Base-by-base conservation (phyloP, 78 protist genomes). In the Dictyostelium firmibasis region DNA sequence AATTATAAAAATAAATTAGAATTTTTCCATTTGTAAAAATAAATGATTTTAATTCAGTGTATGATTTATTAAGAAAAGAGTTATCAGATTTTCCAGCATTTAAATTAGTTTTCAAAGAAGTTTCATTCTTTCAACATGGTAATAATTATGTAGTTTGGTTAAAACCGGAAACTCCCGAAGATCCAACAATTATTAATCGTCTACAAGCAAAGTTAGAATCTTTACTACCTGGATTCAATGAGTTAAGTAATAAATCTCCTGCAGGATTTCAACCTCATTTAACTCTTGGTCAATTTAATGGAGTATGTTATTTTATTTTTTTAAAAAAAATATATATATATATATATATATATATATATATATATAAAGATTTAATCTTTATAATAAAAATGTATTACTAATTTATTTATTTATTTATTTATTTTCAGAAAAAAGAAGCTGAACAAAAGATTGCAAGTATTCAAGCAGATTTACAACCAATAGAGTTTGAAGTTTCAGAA, bases 81-180 rank as follows among this genome's bases (percentile, higher is more conserved):
- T 14, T 78, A 0, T 27, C 10, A 74, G 23, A 18, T 20, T 44
- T 93, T 20, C 44, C 70, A 85, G 2, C 92, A n/a, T 93, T 93
- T 77, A 84, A 62, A 70, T 33, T 93, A 7, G 29, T 29, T 23
- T 93, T 85, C 18, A 79, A 38, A 23, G 92, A 86, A 11, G 53
- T 86, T 33, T 79, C 91, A 41, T 85, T 81, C 82, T 93, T 93
- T 70, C 29, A 93, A 67, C 96, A 93, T 86, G 96, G 96, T 20
- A 27, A 25, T 20, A 85, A 29, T 9, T 92, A 67, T 77, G 92
- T 86, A 0, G 35, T 93, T 35, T 93, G 96, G 96, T 31, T 85
- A 82, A 78, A 47, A 85, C 96, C 96, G 0, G 83, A 72, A 43
- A 84, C 96, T 3, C 85, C 85, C 2, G 96, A 93, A 16, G 23